A percentile compares a stretch with the other conserved stretches of the same genome.
Conservation (phyloP, 768 basidiomycete species). For the Boletus rubroflammeus region DNA sequence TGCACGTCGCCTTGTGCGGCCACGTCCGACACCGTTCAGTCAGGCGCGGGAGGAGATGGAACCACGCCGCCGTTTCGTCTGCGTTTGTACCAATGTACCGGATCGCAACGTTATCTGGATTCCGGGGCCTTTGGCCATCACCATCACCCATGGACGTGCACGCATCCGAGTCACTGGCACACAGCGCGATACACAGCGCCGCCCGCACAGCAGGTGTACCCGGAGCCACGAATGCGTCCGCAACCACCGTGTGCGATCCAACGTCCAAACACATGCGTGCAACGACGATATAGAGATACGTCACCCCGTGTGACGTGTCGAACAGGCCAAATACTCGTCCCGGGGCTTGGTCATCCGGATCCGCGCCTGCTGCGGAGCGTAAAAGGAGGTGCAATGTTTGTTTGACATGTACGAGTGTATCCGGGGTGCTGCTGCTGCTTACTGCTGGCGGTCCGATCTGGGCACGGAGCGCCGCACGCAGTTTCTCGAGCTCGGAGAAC, state of each 20-base stretch:
- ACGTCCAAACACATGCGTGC: conserved; percentile 45
- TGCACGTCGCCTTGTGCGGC: conserved; percentile 44
- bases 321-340: conserved; percentile 15
- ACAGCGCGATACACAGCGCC: neutral
- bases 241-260: conserved; percentile 39
- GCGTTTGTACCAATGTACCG: conserved; percentile 7
- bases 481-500: conserved; percentile 22
- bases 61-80: conserved; percentile 39
- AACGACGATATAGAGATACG: conserved; percentile 44
- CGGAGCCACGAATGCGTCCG: conserved; percentile 45
- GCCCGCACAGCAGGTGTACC: conserved; percentile 13
- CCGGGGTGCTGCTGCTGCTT: neutral
- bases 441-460: too few species aligned
- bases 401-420: conserved; percentile 31
- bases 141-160: too few species aligned
- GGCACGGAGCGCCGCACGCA: neutral
- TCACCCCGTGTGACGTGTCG: conserved; percentile 5
- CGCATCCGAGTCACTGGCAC: too few species aligned
- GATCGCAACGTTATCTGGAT: conserved; percentile 3
- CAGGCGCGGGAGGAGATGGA: conserved; percentile 46
- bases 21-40: conserved; percentile 54
- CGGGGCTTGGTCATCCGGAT: neutral
- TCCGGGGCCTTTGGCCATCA: too few species aligned
- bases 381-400: conserved; percentile 30
- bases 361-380: conserved; percentile 7